Base-by-base conservation (phyloP, 768 basidiomycete species). In the Trichaptum fuscoviolaceum region DNA sequence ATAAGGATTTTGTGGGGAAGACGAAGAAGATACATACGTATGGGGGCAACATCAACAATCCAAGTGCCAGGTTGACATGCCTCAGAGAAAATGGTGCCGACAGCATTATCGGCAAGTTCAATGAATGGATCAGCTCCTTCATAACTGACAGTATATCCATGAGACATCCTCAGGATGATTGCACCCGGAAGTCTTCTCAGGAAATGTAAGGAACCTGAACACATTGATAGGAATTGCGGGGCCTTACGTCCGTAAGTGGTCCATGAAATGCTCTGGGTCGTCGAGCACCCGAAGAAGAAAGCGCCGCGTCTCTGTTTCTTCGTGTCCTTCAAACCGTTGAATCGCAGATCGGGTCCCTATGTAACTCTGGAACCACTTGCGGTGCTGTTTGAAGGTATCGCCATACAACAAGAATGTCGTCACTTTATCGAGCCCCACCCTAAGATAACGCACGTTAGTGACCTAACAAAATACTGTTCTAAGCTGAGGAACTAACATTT, bases 401-500 rank as follows among this genome's bases (percentile, higher is more conserved):
- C 42, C 42, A 20, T 52, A 52, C 42, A 3, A 12, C 10, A 52
- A 52, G 42, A 52, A 20, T 20, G 42, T 52, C 42, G 42, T 52
- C 15, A 52, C 42, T 20, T 52, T 52, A 20, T 52, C 42, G 5
- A 52, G 20, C 20, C 42, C 42, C 2, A 52, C 42, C 42, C 42
- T 52, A 52, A 30, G 10, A 4, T 6, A 52, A 3, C 42, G 3
- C 42, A 52, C 15, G 42, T 12, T 52, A 52, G 12, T 4, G 20
- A n/a, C n/a, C n/a, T 15, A 52, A 2, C 42, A 12, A 20, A 4
- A 52, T 4, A 2, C 15, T 52, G 20, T 15, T 12, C 42, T 12
- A 4, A 52, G 42, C 15, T 20, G 20, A 15, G 3, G 20, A 3
- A 52, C 59, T 5, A 17, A 61, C 1, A 85, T 75, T 67, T 84